Evolutionary conservation across 345 rosid genomes (phyloP).

Genomic region (Eutrema heterophyllum): DNA sequence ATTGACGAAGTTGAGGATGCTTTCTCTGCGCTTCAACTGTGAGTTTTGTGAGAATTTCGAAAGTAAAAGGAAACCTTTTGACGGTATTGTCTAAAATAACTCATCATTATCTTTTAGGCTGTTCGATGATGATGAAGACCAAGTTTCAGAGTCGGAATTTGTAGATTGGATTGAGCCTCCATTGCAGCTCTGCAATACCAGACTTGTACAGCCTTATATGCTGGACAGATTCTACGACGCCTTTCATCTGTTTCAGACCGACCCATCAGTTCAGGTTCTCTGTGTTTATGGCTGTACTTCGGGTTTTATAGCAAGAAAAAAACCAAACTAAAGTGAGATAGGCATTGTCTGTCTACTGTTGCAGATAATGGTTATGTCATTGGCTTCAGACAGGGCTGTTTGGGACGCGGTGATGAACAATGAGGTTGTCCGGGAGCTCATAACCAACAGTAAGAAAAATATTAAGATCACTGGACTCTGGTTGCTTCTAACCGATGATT

Average conservation of each 20-base stretch:
- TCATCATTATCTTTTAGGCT: conserved; percentile 36
- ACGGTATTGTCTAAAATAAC: background rate
- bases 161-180: conserved; percentile 78
- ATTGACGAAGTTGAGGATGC: conserved; percentile 67
- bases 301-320: too few relatives aligned
- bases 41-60: conserved; percentile 10
- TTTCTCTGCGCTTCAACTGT: conserved; percentile 73
- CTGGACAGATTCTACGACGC: conserved; percentile 60
- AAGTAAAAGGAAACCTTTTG: background rate
- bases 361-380: conserved; percentile 64
- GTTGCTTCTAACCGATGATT: background rate
- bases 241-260: conserved; percentile 69
- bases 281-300: background rate
- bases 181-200: conserved; percentile 36
- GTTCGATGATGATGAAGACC: conserved; percentile 40
- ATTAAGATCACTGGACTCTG: background rate
- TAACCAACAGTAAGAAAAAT: conserved; percentile 6
- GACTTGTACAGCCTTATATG: conserved; percentile 48
- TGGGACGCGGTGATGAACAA: conserved; percentile 89
- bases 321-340: background rate
- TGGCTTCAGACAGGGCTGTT: conserved; percentile 77
- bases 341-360: background rate
- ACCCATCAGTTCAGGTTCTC: conserved; percentile 74
- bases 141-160: conserved; percentile 38
- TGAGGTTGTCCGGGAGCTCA: conserved; percentile 67